These are phyloP conservation scores for Chaetothyriales sp. DNA, from an alignment of 2,329 filamentous ascomycete genomes.

Conservation along the genomic window DNA sequence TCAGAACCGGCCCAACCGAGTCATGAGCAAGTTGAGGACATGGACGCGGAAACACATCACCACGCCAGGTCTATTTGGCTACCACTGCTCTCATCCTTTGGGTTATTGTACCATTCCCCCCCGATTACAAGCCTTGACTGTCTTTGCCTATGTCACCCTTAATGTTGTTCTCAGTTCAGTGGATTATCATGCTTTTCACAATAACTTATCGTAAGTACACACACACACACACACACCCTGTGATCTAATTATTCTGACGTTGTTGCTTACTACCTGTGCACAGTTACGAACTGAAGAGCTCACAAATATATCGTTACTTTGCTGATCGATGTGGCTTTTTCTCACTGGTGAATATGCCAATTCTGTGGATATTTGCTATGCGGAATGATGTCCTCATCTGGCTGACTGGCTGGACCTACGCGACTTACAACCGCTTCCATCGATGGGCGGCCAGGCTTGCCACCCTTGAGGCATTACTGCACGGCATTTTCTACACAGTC, in stretches of 20 bases:
- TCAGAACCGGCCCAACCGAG: not conserved
- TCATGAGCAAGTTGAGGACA: not conserved
- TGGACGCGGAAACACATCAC: not conserved
- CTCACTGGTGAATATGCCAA: conserved; percentile 46
- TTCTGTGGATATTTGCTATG: conserved; percentile 51
- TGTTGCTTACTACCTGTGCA: not conserved
- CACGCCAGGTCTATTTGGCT: conserved; percentile 1
- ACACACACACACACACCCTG: not conserved
- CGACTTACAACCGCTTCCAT: conserved; percentile 52
- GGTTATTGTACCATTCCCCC: conserved; percentile 5
- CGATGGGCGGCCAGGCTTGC: conserved; percentile 49
- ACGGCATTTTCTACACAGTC: conserved; percentile 44
- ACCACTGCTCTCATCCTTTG: conserved; percentile 3
- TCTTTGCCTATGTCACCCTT: conserved; percentile 3
- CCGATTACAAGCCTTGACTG: conserved; percentile 5
- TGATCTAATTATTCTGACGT: not conserved
- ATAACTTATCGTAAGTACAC: conserved; percentile 32
- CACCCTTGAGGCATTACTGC: conserved; percentile 45
- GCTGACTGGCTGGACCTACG: conserved; percentile 54
- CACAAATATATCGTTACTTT: conserved; percentile 38
- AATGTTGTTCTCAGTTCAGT: conserved; percentile 25
- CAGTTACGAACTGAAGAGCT: not conserved
- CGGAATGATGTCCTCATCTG: conserved; percentile 51
- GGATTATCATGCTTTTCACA: conserved; percentile 30
- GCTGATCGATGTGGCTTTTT: conserved; percentile 50